Evolutionary conservation across 1,139 yeast species (phyloP).

Genomic region (Blastobotrys ciferrii): DNA sequence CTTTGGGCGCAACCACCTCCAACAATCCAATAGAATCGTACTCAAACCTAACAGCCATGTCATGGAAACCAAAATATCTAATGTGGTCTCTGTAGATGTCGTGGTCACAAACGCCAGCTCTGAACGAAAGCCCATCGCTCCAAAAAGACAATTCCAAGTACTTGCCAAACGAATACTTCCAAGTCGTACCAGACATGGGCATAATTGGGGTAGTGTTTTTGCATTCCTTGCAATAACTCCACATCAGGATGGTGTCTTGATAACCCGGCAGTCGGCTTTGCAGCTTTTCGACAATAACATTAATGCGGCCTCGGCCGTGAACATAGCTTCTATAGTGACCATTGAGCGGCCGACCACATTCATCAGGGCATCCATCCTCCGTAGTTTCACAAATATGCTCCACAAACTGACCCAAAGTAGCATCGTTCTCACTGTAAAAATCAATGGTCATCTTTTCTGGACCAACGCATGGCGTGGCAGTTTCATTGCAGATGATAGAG

Average conservation of each 20-base stretch:
- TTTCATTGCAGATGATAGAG: constrained; percentile 77
- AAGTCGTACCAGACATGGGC: constrained; percentile 85
- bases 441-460: constrained; percentile 82
- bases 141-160: constrained; percentile 84
- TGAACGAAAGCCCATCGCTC: constrained; percentile 50
- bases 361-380: constrained; percentile 66
- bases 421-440: constrained; percentile 87
- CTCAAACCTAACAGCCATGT: constrained; percentile 75
- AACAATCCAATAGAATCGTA: constrained; percentile 70
- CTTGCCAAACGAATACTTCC: constrained; percentile 91
- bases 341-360: constrained; percentile 67
- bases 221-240: constrained; percentile 90
- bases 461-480: constrained; percentile 90
- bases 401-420: constrained; percentile 82
- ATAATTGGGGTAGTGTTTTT: constrained; percentile 71
- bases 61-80: constrained; percentile 80
- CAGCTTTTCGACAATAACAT: constrained; percentile 65
- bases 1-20: constrained; percentile 76
- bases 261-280: constrained; percentile 57
- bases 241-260: constrained; percentile 72
- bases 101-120: constrained; percentile 66
- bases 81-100: constrained; percentile 78
- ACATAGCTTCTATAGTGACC: constrained; percentile 88
- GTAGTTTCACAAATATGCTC: constrained; percentile 78
- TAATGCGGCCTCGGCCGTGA: constrained; percentile 82